Conservation (phyloP, 345 rosid species). For the Clarkia xantiana region DNA sequence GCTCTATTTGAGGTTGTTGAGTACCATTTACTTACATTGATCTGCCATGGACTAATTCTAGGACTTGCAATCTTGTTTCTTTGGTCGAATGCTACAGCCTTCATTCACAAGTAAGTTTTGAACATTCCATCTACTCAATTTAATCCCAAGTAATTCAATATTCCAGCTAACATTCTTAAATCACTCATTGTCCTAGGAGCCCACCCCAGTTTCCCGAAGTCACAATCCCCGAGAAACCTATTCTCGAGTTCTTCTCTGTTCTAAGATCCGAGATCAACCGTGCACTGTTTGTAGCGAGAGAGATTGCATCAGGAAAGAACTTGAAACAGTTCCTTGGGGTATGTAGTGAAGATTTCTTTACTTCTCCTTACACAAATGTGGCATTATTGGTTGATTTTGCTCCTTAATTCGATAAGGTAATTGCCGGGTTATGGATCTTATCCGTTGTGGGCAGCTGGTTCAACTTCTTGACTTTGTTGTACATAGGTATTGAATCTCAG, state of each 20-base stretch:
- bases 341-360: slow-evolving; percentile 2
- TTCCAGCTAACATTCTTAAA: background rate
- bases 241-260: slow-evolving; percentile 22
- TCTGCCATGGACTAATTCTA: slow-evolving; percentile 57
- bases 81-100: slow-evolving; percentile 76
- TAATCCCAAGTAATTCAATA: background rate
- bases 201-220: slow-evolving; percentile 33
- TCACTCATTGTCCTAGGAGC: slow-evolving; percentile 9
- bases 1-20: slow-evolving; percentile 68
- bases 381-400: background rate
- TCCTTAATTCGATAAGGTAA: slow-evolving; percentile 14
- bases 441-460: slow-evolving; percentile 31
- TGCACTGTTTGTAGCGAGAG: slow-evolving; percentile 17
- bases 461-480: slow-evolving; percentile 39
- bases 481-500: slow-evolving; percentile 14
- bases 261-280: slow-evolving; percentile 25
- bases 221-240: slow-evolving; percentile 26
- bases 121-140: background rate
- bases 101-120: slow-evolving; percentile 72
- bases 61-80: slow-evolving; percentile 66
- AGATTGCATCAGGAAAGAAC: slow-evolving; percentile 36
- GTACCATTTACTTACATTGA: slow-evolving; percentile 63
- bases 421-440: slow-evolving; percentile 28
- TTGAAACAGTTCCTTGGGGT: slow-evolving; percentile 34
- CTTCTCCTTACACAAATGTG: no score